These are phyloP conservation scores for Exophiala dermatitidis DNA, from an alignment of 2,329 filamentous ascomycete species.

Conservation along the genomic window DNA sequence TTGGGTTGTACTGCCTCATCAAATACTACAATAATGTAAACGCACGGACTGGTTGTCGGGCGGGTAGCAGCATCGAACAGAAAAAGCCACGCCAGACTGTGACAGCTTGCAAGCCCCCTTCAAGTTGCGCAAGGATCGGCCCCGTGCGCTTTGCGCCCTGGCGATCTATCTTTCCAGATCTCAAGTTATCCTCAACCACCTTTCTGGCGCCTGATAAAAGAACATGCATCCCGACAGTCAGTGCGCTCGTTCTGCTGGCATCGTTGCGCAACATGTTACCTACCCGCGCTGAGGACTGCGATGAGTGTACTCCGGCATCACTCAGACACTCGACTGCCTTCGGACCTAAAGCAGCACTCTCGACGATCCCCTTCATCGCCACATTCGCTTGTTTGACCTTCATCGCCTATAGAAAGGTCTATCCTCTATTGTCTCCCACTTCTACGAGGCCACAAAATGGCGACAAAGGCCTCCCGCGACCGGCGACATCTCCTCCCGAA, in stretches of 20 bases:
- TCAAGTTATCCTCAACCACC: neutral
- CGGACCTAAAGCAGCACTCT: conserved; percentile 41
- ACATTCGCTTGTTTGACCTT: conserved; percentile 60
- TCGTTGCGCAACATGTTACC: conserved; percentile 21
- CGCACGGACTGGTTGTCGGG: no score
- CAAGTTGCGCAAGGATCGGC: neutral
- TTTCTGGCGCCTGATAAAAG: neutral
- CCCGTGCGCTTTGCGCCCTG: neutral
- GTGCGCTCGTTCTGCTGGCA: neutral
- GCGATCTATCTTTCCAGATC: no score
- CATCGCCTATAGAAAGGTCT: conserved; percentile 60
- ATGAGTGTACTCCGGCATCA: conserved; percentile 28
- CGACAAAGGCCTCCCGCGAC: conserved; percentile 19
- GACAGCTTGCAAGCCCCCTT: neutral
- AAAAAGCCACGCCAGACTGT: neutral
- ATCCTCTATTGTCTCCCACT: conserved; percentile 57
- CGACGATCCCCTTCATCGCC: conserved; percentile 60
- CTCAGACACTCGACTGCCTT: conserved; percentile 18
- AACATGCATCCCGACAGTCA: conserved; percentile 11
- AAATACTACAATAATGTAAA: no score
- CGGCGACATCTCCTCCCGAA: conserved; percentile 22
- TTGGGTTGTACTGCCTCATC: no score
- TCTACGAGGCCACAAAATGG: conserved; percentile 11
- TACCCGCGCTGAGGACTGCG: conserved; percentile 25
- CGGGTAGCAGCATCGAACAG: no score